Evolutionary conservation across 441 rosid species (phyloP).

Genomic region (Erodium texanum): DNA sequence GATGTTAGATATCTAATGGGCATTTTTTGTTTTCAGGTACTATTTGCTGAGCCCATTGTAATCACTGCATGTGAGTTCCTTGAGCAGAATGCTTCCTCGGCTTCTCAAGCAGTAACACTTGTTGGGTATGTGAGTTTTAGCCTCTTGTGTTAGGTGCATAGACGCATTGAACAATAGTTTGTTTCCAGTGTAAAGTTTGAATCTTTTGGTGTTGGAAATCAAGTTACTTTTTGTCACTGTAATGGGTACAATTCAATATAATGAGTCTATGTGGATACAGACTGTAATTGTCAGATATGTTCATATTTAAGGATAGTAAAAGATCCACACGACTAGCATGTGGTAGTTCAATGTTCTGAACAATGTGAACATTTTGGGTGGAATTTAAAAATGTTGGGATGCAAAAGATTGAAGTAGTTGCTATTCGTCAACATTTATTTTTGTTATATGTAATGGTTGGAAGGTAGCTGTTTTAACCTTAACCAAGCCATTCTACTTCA

Average conservation of each 20-base stretch:
- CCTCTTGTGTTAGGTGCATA: background rate
- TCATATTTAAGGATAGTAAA: background rate
- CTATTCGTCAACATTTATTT: background rate
- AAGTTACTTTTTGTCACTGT: background rate
- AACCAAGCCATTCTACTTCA: background rate
- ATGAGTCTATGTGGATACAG: background rate
- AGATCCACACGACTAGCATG: too few relatives aligned
- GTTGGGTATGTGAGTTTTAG: constrained; percentile 51
- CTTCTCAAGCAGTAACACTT: constrained; percentile 68
- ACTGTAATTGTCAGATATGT: background rate
- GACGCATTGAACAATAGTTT: too few relatives aligned
- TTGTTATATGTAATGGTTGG: background rate
- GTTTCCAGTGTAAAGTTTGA: background rate
- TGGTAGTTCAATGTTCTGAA: background rate
- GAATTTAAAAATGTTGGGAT: background rate
- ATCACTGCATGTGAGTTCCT: constrained; percentile 90
- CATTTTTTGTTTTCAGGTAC: constrained; percentile 38
- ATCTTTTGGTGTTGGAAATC: background rate
- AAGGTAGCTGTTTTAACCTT: background rate
- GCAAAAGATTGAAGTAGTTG: background rate
- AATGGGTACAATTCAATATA: background rate
- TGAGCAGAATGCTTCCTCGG: constrained; percentile 78
- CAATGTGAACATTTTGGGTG: background rate
- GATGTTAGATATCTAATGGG: background rate
- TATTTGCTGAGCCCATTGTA: constrained; percentile 83